Evolutionary conservation across 169 alveolate species (phyloP).

Genomic region (Plasmodium reichenowi): DNA sequence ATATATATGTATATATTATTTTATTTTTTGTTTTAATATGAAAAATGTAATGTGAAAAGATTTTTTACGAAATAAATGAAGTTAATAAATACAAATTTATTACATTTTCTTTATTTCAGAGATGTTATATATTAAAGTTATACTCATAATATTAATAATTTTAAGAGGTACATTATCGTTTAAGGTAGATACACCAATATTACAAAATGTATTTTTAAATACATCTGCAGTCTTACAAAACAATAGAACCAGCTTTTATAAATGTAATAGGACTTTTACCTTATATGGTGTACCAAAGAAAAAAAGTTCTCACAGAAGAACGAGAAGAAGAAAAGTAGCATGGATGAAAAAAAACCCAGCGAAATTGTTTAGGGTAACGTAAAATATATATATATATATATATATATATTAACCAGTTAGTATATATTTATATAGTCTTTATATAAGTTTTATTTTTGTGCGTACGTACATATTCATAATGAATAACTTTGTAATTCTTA

Average conservation of each 20-base stretch:
- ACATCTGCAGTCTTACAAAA: slow-evolving; percentile 22
- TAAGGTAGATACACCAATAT: slow-evolving; percentile 10
- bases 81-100: slow-evolving; percentile 1
- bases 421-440: background rate
- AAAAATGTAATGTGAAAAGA: slow-evolving; percentile 5
- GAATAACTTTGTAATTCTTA: too few species aligned
- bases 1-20: too few species aligned
- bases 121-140: slow-evolving; percentile 38
- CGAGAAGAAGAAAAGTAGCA: slow-evolving; percentile 85
- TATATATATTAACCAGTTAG: background rate
- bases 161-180: slow-evolving; percentile 10
- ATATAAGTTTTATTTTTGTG: too few species aligned
- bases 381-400: background rate
- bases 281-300: slow-evolving; percentile 87
- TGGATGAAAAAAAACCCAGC: slow-evolving; percentile 88
- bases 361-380: slow-evolving; percentile 78
- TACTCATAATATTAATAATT: slow-evolving; percentile 29
- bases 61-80: background rate
- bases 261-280: slow-evolving; percentile 20
- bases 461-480: too few species aligned
- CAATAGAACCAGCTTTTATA: slow-evolving; percentile 1
- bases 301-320: slow-evolving; percentile 85
- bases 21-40: slow-evolving; percentile 11
- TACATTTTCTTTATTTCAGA: slow-evolving; percentile 26
- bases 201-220: slow-evolving; percentile 55